A percentile compares a stretch with the other conserved stretches of the same genome.
Conservation (phyloP, 2,329 filamentous ascomycete genomes). For the Aspergillus neoniger region DNA sequence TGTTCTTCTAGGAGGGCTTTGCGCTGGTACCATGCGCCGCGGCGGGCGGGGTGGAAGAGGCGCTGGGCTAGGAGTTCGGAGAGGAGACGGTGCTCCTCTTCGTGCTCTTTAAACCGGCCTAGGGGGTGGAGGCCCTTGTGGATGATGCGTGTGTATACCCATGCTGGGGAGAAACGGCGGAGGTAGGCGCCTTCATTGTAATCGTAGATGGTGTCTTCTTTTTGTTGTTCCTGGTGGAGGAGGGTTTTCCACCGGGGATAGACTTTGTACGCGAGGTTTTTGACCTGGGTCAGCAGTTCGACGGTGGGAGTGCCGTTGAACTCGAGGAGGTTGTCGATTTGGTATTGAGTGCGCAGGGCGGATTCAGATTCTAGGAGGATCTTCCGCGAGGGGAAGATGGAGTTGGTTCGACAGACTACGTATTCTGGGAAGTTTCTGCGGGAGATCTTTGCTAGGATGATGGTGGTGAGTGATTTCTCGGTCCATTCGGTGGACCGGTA, state of each 20-base stretch:
- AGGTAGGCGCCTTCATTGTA: conserved; percentile 86
- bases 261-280: conserved; percentile 71
- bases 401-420: conserved; percentile 83
- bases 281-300: conserved; percentile 65
- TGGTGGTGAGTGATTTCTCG: conserved; percentile 91
- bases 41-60: conserved; percentile 79
- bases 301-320: conserved; percentile 70
- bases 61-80: conserved; percentile 74
- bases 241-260: conserved; percentile 79
- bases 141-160: conserved; percentile 89
- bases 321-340: conserved; percentile 79
- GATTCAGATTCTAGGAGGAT: conserved; percentile 86
- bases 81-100: conserved; percentile 72
- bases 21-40: conserved; percentile 93
- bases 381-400: conserved; percentile 77
- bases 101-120: conserved; percentile 78
- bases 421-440: conserved; percentile 85
- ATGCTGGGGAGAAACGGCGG: conserved; percentile 83
- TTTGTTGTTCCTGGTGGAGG: conserved; percentile 71
- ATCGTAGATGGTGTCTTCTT: conserved; percentile 75
- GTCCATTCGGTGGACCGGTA: conserved; percentile 97
- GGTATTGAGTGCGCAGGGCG: conserved; percentile 76
- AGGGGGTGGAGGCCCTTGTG: conserved; percentile 82
- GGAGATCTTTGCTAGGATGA: conserved; percentile 89
- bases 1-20: conserved; percentile 93